Base-by-base conservation (phyloP, 2,329 filamentous ascomycete species). In the Fusarium sambucinum region DNA sequence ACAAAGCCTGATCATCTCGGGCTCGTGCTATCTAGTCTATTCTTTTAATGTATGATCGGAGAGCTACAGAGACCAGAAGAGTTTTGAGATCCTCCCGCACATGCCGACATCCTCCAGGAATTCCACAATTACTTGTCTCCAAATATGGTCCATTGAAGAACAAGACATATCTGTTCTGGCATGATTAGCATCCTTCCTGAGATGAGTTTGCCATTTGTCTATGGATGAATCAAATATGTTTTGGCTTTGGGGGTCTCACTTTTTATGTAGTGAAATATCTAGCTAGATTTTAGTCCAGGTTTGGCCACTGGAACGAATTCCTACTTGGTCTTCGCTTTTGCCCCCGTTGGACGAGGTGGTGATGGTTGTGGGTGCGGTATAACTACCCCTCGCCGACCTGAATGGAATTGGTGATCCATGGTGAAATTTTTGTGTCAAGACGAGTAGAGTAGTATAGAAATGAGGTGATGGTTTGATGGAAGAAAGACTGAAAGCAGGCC, bases 281-380 rank as follows among this genome's bases (percentile, higher is more conserved):
- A 9, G 4, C 14, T 10, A 9, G 4, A 25, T n/a, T 35, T 27
- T 13, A 27, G 6, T 11, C 25, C 4, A 37, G 6, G 9, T 25
- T 10, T 19, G 32, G 3, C 10, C 14, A 25, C 21, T 23, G 21
- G 13, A 16, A 8, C 9, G 9, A 8, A n/a, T 6, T 9, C 25
- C n/a, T 17, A 21, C 16, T 25, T 14, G 17, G 7, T 27, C 12
- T 13, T 23, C 19, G 12, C 21, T 21, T 16, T 13, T 4, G 16
- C 17, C 17, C 4, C 23, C 21, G 5, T 50, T 17, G 29, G 27
- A 42, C 6, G 38, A 9, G 29, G 40, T n/a, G 16, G 29, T 33
- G 32, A 13, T 27, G 52, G 32, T 9, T n/a, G 35, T 12, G 58
- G 59, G 5, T 30, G 58, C 1, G 59, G 46, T n/a, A 61, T 6